These are phyloP conservation scores for Phyllosticta citrichinensis DNA, from an alignment of 2,329 filamentous ascomycete genomes.

Conservation along the genomic window DNA sequence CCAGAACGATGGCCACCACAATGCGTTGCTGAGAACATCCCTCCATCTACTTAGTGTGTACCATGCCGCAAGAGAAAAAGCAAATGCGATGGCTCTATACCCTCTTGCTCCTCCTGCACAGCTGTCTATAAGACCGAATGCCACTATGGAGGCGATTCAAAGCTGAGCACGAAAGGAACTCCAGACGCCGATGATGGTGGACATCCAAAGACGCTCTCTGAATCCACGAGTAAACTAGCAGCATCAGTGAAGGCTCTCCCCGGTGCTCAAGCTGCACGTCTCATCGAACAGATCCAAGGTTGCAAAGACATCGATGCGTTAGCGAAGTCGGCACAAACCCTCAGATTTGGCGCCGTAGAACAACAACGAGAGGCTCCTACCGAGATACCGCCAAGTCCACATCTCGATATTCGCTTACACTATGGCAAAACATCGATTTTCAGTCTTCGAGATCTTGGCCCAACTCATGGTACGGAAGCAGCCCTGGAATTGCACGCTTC, in stretches of 20 bases:
- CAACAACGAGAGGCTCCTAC: neutral
- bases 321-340: constrained; percentile 24
- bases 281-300: constrained; percentile 34
- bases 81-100: constrained; percentile 42
- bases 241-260: constrained; percentile 34
- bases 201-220: constrained; percentile 1
- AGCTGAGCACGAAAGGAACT: constrained; percentile 27
- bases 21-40: neutral
- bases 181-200: constrained; percentile 9
- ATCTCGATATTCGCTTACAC: neutral
- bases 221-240: constrained; percentile 30
- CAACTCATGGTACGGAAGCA: neutral
- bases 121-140: constrained; percentile 43
- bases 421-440: neutral
- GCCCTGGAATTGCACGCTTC: neutral
- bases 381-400: neutral
- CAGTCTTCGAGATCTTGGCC: neutral
- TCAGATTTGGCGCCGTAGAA: neutral
- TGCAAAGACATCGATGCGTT: constrained; percentile 31
- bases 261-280: constrained; percentile 33
- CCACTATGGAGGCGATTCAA: constrained; percentile 39
- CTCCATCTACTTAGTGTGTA: constrained; percentile 32
- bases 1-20: neutral
- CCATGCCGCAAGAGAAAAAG: constrained; percentile 43
- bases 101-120: constrained; percentile 41